Conservation (phyloP, 2,329 filamentous ascomycete genomes). For the Aspergillus novofumigatus region DNA sequence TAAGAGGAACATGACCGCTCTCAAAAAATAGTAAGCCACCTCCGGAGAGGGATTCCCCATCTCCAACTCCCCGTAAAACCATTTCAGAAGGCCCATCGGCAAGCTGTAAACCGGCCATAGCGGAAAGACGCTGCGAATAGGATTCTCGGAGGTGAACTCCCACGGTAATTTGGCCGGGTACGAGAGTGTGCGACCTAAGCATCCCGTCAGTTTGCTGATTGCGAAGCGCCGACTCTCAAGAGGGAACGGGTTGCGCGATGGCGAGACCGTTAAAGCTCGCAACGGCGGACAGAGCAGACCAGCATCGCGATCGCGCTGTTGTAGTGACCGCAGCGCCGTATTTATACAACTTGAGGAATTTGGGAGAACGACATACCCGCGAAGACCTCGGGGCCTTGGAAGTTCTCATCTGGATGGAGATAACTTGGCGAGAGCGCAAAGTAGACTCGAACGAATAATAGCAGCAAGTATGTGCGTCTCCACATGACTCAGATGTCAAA, state of each 20-base stretch:
- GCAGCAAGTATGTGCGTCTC: constrained; percentile 80
- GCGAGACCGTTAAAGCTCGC: background rate
- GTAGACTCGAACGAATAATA: constrained; percentile 84
- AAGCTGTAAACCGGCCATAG: constrained; percentile 93
- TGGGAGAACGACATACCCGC: constrained; percentile 62
- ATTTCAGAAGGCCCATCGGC: constrained; percentile 87
- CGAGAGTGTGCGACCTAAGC: constrained; percentile 81
- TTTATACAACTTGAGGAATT: background rate
- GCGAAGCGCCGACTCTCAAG: background rate
- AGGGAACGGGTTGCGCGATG: background rate
- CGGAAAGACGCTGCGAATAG: constrained; percentile 93
- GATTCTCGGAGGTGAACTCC: constrained; percentile 87
- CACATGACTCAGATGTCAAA: constrained; percentile 60
- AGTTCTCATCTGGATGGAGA: constrained; percentile 97
- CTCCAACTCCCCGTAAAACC: constrained; percentile 85
- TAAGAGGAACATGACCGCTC: constrained; percentile 85
- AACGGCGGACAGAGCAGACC: constrained; percentile 1
- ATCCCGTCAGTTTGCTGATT: constrained; percentile 4
- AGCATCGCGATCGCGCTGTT: constrained; percentile 3
- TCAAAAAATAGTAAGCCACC: constrained; percentile 82
- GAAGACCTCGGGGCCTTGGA: constrained; percentile 95
- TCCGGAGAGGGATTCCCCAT: constrained; percentile 71
- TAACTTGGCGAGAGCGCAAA: constrained; percentile 94
- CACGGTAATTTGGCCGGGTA: constrained; percentile 88
- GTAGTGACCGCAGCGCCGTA: background rate